phyloP scores from a whole-genome alignment of 2,329 filamentous ascomycete species.

The Atkinsonella texensis region DNA sequence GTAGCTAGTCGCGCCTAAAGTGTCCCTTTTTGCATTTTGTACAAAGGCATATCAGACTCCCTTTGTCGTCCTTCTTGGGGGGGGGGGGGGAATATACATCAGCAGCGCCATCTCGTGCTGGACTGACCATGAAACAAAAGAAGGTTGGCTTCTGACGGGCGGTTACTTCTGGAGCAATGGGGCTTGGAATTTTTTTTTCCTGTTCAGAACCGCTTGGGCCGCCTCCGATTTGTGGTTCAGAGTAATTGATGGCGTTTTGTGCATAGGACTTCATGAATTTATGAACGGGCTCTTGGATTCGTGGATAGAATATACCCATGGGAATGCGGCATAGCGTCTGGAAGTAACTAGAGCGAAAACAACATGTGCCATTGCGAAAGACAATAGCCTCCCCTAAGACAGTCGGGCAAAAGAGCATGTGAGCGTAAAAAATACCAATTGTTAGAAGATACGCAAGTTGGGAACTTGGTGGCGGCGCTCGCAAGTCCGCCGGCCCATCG shows the following conservation, averaged over 20 bases:
- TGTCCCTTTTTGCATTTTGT: not conserved
- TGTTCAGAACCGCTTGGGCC: not conserved
- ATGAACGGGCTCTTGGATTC: not conserved
- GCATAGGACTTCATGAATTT: not conserved
- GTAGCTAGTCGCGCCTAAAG: slow-evolving; percentile 34
- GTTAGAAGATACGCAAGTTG: too few relatives aligned
- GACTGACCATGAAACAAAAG: too few relatives aligned
- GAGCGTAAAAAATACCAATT: too few relatives aligned
- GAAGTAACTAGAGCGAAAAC: not conserved
- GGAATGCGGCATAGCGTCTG: not conserved
- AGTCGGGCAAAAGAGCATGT: too few relatives aligned
- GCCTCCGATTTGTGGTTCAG: not conserved
- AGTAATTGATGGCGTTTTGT: not conserved
- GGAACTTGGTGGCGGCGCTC: too few relatives aligned
- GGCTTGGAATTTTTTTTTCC: not conserved
- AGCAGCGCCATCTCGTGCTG: too few relatives aligned
- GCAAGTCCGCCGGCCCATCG: not conserved
- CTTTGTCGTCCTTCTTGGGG: too few relatives aligned
- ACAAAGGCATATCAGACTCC: not conserved
- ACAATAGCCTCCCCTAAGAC: too few relatives aligned
- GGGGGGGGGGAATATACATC: too few relatives aligned
- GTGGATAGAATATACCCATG: slow-evolving; percentile 1
- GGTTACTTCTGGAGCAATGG: too few relatives aligned
- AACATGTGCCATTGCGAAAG: too few relatives aligned
- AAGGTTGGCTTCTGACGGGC: too few relatives aligned